Conservation (phyloP, 2,329 filamentous ascomycete genomes). For the Keithomyces neogunnii region DNA sequence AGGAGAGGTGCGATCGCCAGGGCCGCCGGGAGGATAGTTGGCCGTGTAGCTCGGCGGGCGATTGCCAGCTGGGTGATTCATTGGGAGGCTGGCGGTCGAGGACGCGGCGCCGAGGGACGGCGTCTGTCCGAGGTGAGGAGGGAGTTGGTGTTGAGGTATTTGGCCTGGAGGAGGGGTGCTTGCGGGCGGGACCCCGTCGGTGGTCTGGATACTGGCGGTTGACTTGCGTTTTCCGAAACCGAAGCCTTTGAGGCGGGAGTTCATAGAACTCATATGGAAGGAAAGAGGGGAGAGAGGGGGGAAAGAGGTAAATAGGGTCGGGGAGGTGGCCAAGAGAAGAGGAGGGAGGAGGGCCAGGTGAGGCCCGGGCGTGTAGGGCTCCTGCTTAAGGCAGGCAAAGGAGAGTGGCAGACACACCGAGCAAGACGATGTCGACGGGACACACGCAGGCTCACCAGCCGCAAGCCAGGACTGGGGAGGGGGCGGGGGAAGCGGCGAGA, state of each 20-base stretch:
- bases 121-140: slow-evolving; percentile 21
- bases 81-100: slow-evolving; percentile 42
- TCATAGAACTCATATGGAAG: slow-evolving; percentile 65
- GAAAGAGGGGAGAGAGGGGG: slow-evolving; percentile 12
- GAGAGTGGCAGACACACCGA: slow-evolving; percentile 1
- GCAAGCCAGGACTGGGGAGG: slow-evolving; percentile 5
- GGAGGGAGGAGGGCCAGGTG: slow-evolving; percentile 3
- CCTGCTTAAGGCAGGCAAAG: neutral
- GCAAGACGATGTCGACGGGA: neutral
- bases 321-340: slow-evolving; percentile 4
- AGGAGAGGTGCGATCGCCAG: slow-evolving; percentile 46
- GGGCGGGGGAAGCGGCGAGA: neutral
- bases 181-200: slow-evolving; percentile 29
- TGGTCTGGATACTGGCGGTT: slow-evolving; percentile 48
- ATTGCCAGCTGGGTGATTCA: slow-evolving; percentile 55
- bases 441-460: neutral
- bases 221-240: slow-evolving; percentile 77
- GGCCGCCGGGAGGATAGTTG: slow-evolving; percentile 38
- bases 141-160: slow-evolving; percentile 33
- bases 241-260: slow-evolving; percentile 70
- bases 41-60: slow-evolving; percentile 57
- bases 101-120: slow-evolving; percentile 30
- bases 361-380: neutral
- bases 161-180: slow-evolving; percentile 34
- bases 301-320: slow-evolving; percentile 2